Conservation (phyloP, 106 monocot species). For the Alisma plantagoaquatica region DNA sequence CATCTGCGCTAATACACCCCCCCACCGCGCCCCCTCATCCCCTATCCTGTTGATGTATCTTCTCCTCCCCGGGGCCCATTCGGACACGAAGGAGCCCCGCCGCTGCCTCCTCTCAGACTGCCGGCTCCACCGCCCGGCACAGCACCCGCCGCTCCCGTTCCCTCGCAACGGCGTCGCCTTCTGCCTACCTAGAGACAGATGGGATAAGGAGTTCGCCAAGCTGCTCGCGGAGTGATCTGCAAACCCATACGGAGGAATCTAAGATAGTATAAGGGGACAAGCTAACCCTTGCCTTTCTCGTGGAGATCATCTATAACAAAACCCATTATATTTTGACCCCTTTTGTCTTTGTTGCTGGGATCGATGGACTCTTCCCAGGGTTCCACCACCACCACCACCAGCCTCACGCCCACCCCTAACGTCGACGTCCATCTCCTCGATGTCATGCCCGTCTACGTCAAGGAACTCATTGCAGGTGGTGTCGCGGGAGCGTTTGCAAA, state of each 20-base stretch:
- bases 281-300: not conserved
- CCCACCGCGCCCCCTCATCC: not conserved
- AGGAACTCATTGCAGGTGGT: slow-evolving; percentile 64
- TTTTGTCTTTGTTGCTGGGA: not conserved
- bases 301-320: no score
- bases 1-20: not conserved
- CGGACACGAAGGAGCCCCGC: slow-evolving; percentile 26
- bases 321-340: no score
- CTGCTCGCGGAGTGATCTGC: slow-evolving; percentile 29
- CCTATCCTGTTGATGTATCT: slow-evolving; percentile 29
- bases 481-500: slow-evolving; percentile 55
- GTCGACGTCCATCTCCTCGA: slow-evolving; percentile 42
- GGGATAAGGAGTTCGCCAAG: slow-evolving; percentile 53
- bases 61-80: slow-evolving; percentile 10
- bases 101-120: slow-evolving; percentile 10
- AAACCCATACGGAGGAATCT: no score
- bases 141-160: no score
- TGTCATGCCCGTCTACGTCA: slow-evolving; percentile 50
- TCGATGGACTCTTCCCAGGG: slow-evolving; percentile 46
- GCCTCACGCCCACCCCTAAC: slow-evolving; percentile 22
- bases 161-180: no score
- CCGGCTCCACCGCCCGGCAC: not conserved
- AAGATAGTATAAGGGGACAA: not conserved
- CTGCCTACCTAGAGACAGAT: slow-evolving; percentile 35
- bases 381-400: slow-evolving; percentile 15